These are phyloP conservation scores for Pseudofabraea citricarpa DNA, from an alignment of 2,329 filamentous ascomycete species.

Conservation along the genomic window DNA sequence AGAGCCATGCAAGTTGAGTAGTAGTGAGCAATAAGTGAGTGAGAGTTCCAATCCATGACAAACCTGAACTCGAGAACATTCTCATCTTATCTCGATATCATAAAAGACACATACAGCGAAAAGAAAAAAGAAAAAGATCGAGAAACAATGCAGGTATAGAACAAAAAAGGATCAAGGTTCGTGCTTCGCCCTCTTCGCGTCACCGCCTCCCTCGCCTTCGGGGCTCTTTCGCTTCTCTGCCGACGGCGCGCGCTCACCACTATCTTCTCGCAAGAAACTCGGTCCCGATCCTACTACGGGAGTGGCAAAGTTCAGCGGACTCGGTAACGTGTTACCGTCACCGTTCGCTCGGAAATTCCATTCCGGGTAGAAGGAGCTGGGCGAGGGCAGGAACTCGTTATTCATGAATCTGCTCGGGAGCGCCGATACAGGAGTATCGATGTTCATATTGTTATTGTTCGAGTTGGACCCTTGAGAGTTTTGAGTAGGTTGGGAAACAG, in stretches of 20 bases:
- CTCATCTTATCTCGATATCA: no score
- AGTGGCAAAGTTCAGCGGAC: slow-evolving; percentile 88
- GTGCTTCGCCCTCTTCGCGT: slow-evolving; percentile 22
- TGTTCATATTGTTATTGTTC: slow-evolving; percentile 39
- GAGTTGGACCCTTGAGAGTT: slow-evolving; percentile 9
- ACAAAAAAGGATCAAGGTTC: slow-evolving; percentile 11
- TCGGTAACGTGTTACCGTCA: slow-evolving; percentile 84
- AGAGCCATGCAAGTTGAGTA: no score
- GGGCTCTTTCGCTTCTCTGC: slow-evolving; percentile 24
- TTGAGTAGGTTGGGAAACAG: slow-evolving; percentile 46
- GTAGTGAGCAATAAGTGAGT: no score
- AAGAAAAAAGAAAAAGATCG: no score
- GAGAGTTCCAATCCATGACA: no score
- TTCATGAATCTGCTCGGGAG: slow-evolving; percentile 87
- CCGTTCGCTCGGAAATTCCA: slow-evolving; percentile 69
- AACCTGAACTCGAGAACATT: no score
- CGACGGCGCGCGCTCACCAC: slow-evolving; percentile 14
- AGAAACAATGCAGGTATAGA: no score
- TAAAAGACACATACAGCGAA: no score
- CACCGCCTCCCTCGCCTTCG: slow-evolving; percentile 18
- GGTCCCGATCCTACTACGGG: slow-evolving; percentile 61
- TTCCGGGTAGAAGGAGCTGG: slow-evolving; percentile 87
- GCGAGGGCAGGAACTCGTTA: slow-evolving; percentile 82
- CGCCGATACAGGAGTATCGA: slow-evolving; percentile 87
- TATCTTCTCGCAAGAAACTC: slow-evolving; percentile 57